Base-by-base conservation (phyloP, 176 grass and related monocot species). In the Juncus effusus region DNA sequence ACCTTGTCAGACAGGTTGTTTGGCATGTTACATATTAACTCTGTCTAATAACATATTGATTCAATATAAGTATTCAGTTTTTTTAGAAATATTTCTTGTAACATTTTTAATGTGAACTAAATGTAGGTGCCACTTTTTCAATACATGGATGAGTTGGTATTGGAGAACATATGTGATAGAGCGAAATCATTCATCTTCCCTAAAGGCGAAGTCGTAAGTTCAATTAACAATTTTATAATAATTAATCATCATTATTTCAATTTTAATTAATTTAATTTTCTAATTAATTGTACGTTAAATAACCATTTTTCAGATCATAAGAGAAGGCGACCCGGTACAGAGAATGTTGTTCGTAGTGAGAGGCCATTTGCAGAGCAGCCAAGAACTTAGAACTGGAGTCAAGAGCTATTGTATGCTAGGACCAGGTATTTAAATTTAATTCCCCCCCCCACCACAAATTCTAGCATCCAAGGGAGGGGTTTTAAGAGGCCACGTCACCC, bases 131-230 rank as follows among this genome's bases (percentile, higher is more conserved):
- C 88, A 0, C 40, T 96, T 11, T 96, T 96, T 82, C 82, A 84
- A 65, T 87, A 96, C 82, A 86, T 96, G 93, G 93, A 96, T 49
- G 93, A 91, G 3, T 67, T 96, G 5, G 93, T 96, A 9, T 77
- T 96, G 0, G 93, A 91, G 87, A 96, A 96, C 93, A 96, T 96
- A 63, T 96, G 87, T 56, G 93, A 96, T 67, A 37, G 93, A 4
- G 79, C 91, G 0, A 81, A 69, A 16, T 77, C 93, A 0, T 77
- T 91, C 57, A 81, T 96, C 61, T 91, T 88, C 42, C 92, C 92
- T 49, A 90, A 77, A 60, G 83, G 86, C 14, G 91, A 95, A 64
- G 83, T 62, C 2, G 90, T 95, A 57, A 85, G 89, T 6, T 5
- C 16, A 35, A 36, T 41, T 38, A 40, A 56, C 55, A 61, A 7